A percentile compares a stretch with the other conserved stretches of the same genome.
These are phyloP conservation scores for Thelonectria rubi DNA, from an alignment of 2,329 filamentous ascomycete genomes.

Conservation along the genomic window DNA sequence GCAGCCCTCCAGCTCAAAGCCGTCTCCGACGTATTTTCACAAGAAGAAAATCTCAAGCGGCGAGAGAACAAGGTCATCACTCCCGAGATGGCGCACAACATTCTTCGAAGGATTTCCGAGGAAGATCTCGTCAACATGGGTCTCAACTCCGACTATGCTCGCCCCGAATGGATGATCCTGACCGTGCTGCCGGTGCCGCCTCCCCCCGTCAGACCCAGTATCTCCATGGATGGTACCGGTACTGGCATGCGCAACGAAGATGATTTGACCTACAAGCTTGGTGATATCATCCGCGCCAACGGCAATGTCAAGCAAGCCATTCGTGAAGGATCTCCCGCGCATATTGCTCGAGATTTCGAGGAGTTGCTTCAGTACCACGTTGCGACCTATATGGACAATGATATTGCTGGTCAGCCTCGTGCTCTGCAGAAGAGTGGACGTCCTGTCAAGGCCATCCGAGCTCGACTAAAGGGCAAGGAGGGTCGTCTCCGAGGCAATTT, in stretches of 20 bases:
- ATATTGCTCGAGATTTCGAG: conserved; percentile 92
- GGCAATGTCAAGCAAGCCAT: conserved; percentile 92
- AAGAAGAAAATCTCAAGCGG: conserved; percentile 75
- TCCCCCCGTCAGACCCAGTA: conserved; percentile 93
- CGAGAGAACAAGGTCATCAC: conserved; percentile 85
- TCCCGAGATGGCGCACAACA: conserved; percentile 83
- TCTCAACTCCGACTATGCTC: conserved; percentile 91
- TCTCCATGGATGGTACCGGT: conserved; percentile 94
- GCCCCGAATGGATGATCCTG: conserved; percentile 98
- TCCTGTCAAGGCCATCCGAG: conserved; percentile 95
- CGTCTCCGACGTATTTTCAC: conserved; percentile 67
- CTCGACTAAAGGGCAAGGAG: conserved; percentile 98
- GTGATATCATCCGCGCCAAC: conserved; percentile 98
- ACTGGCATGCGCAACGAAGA: conserved; percentile 95
- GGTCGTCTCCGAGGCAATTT: conserved; percentile 96
- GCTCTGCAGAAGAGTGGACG: conserved; percentile 96
- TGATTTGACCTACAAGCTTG: conserved; percentile 98
- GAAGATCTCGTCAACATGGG: conserved; percentile 87
- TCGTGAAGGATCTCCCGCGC: conserved; percentile 88
- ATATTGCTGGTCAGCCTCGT: conserved; percentile 94
- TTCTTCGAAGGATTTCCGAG: conserved; percentile 86
- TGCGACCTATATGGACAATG: conserved; percentile 99
- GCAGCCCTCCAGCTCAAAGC: conserved; percentile 84
- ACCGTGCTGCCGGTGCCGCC: conserved; percentile 95
- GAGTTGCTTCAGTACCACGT: conserved; percentile 95